A percentile compares a stretch with the other conserved stretches of the same genome.
Evolutionary conservation across 2,329 filamentous ascomycete genomes (phyloP).

Genomic region (Aspergillus proliferans): DNA sequence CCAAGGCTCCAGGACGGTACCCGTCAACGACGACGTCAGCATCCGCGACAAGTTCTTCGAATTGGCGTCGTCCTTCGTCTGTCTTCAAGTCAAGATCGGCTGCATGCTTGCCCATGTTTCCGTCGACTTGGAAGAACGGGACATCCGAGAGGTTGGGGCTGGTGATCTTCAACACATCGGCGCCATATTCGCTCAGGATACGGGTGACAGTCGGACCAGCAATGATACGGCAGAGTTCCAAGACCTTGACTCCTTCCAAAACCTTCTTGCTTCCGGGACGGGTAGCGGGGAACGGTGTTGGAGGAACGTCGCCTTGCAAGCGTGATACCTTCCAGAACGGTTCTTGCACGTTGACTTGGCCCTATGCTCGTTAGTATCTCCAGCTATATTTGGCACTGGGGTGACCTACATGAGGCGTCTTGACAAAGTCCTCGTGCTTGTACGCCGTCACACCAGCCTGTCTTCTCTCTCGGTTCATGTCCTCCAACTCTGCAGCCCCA

Average conservation of each 20-base stretch:
- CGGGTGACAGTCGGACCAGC: slow-evolving; percentile 67
- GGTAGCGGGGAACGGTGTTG: slow-evolving; percentile 24
- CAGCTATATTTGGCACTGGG: background rate
- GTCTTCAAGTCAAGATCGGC: slow-evolving; percentile 60
- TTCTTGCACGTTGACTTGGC: slow-evolving; percentile 29
- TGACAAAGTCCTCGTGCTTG: slow-evolving; percentile 54
- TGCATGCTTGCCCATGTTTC: slow-evolving; percentile 66
- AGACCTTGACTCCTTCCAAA: slow-evolving; percentile 59
- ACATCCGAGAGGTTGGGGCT: slow-evolving; percentile 62
- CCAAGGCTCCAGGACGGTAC: slow-evolving; percentile 61
- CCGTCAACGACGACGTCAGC: slow-evolving; percentile 65
- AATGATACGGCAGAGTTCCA: slow-evolving; percentile 70
- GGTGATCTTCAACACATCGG: slow-evolving; percentile 67
- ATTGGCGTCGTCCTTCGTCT: slow-evolving; percentile 46
- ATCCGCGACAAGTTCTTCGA: slow-evolving; percentile 56
- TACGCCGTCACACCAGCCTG: slow-evolving; percentile 58
- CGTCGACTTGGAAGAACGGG: slow-evolving; percentile 67
- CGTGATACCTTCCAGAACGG: slow-evolving; percentile 31
- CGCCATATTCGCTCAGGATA: slow-evolving; percentile 68
- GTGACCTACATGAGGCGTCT: slow-evolving; percentile 49
- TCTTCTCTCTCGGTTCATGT: slow-evolving; percentile 48
- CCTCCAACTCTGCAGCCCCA: slow-evolving; percentile 52
- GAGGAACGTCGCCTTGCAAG: slow-evolving; percentile 21
- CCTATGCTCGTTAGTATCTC: slow-evolving; percentile 11
- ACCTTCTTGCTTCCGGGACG: slow-evolving; percentile 26